A percentile compares a stretch with the other conserved stretches of the same genome.
Conservation (phyloP, 2,329 filamentous ascomycete species). For the Fusarium sublunatum region DNA sequence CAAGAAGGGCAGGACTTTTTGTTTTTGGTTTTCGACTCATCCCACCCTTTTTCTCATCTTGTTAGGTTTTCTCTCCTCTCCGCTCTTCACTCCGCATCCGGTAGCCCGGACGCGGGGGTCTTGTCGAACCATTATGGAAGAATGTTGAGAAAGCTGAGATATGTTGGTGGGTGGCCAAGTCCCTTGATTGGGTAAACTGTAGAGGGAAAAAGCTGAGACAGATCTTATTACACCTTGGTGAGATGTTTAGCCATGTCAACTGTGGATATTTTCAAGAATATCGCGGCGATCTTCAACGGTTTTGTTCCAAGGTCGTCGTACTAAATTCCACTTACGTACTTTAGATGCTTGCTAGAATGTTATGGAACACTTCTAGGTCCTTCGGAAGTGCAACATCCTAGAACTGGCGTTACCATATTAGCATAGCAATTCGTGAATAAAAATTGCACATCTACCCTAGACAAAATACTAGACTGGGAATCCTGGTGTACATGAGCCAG, state of each 20-base stretch:
- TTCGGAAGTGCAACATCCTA: no score
- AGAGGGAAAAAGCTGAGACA: background rate
- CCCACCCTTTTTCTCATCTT: background rate
- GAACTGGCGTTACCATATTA: no score
- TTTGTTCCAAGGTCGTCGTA: no score
- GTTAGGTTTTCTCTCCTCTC: background rate
- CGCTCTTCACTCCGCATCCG: background rate
- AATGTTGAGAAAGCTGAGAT: background rate
- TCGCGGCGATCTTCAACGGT: no score
- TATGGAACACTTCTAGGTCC: no score
- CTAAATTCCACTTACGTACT: no score
- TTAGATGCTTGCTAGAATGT: no score
- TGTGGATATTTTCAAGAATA: no score
- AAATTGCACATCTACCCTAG: no score
- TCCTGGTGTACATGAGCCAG: no score
- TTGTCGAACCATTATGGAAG: background rate
- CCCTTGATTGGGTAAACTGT: background rate
- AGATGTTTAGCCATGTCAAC: background rate
- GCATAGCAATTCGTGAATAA: no score
- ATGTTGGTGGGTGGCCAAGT: background rate
- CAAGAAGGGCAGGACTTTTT: slow-evolving; percentile 17
- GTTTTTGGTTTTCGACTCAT: slow-evolving; percentile 16
- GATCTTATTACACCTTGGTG: background rate
- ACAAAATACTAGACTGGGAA: no score
- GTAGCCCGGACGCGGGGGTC: slow-evolving; percentile 1